Base-by-base conservation (phyloP, 2,329 filamentous ascomycete species). In the Chlorencoelia australis region DNA sequence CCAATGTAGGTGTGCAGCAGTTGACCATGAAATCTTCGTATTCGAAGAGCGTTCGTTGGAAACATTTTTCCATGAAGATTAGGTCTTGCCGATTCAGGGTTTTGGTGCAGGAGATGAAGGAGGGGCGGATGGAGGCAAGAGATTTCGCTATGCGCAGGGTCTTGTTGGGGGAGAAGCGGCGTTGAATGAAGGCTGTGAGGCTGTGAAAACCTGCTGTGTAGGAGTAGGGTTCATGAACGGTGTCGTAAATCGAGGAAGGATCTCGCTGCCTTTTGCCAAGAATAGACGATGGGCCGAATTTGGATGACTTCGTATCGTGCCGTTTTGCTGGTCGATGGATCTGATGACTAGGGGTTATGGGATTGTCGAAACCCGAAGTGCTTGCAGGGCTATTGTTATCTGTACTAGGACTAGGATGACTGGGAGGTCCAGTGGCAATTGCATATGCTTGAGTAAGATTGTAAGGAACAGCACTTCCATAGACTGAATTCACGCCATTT, bases 1-100 rank as follows among this genome's bases (percentile, higher is more conserved):
- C 85, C 40, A 98, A 77, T 1, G 88, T 94, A 0, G 91, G 91
- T 4, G 87, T 93, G 25, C 86, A 86, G 42, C 82, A 86, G 45
- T 86, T 79, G 39, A 84, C 78, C 65, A 95, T 82, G 48, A 93
- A 91, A 46, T 94, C 86, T 55, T 96, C 86, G 52, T 94, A 93
- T 56, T 94, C 87, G 54, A 87, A 86, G 8, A 96, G 68, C 0
- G 86, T 93, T 24, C 91, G 76, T 60, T 98, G 91, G 55, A 96
- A 86, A 53, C 84, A 93, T 62, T 94, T 94, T 59, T 98, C 91
- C 82, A 94, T 94, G 59, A 96, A 95, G 15, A 98, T 79, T 18
- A 96, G 67, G 59, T 98, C 91, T 52, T 91, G 81, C 13, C 79
- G 70, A 46, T 86, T 88, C 42, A 96, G 66, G n/a, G 85, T 87